Base-by-base conservation (phyloP, 2,329 filamentous ascomycete genomes). In the Monosporascus sp. region DNA sequence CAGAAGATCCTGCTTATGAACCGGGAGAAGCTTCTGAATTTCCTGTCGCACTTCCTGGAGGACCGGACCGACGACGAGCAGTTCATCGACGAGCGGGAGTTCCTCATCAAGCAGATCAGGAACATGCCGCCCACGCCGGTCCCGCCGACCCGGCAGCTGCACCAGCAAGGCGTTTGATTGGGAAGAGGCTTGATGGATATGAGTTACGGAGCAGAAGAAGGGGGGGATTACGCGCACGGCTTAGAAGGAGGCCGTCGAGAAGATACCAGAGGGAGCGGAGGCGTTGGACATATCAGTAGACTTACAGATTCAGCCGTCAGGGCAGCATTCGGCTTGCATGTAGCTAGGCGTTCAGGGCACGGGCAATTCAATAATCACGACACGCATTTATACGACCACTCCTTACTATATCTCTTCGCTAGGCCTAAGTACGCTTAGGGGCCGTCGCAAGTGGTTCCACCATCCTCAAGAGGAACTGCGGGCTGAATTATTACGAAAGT, bases 1-100 rank as follows among this genome's bases (percentile, higher is more conserved):
- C 91, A 96, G 69, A 90, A 93, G 69, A 96, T 99, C 66, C 76
- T 99, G 59, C 86, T 97, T 62, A 97, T 96, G 83, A 99, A 99
- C 69, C 85, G 92, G 54, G 92, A 97, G 59, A 90, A 93, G 64
- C 80, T 99, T 19, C 77, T 99, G 49, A 86, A 84, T 57, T 99
- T 99, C 71, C 74, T 99, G 50, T 90, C 91, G 7, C 88, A 88
- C 58, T 99, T 99, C 67, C 79, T 99, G 36, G 92, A 96, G 66
- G 94, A 97, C 66, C 83, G 94, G 52, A 97, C 90, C 34, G 94
- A 99, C 61, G 94, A 99, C 67, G 94, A 97, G 71, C 94, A 99
- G 72, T 99, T 99, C 70, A 94, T 92, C 61, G 94, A 99, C 67
- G 94, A 99, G 78, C 90, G 96, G 68, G 93, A 94, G 63, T 99